phyloP scores from a whole-genome alignment of 2,329 filamentous ascomycete genomes.

The Fonsecaea pugnacius region DNA sequence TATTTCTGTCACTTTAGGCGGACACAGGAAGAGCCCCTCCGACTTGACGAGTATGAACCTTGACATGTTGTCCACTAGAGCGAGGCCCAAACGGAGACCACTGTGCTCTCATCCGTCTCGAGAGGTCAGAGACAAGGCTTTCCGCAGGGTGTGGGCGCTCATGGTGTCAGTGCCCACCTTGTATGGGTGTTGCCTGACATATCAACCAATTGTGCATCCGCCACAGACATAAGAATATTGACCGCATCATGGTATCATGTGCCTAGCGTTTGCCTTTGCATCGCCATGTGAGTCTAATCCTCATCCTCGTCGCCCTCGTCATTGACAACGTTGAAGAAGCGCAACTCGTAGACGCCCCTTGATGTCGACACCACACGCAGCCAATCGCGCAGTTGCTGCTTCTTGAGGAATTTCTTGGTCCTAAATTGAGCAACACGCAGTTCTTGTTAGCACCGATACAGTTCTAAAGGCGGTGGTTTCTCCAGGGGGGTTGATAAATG shows the following conservation, averaged over 20 bases:
- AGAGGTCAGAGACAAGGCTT: neutral
- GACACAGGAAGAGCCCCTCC: neutral
- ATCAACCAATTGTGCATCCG: too few relatives aligned
- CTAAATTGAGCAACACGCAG: conserved; percentile 50
- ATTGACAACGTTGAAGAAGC: conserved; percentile 99
- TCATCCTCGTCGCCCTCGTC: conserved; percentile 98
- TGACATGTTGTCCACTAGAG: neutral
- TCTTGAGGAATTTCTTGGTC: conserved; percentile 99
- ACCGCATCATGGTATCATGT: neutral
- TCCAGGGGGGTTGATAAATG: neutral
- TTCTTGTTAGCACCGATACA: conserved; percentile 9
- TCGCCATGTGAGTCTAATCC: conserved; percentile 69
- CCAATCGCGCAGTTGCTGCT: conserved; percentile 99
- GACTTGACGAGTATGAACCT: neutral
- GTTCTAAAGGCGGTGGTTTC: neutral
- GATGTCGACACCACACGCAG: conserved; percentile 97
- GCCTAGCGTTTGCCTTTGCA: neutral
- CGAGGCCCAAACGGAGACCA: neutral
- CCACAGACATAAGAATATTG: neutral
- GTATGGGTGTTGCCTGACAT: too few relatives aligned
- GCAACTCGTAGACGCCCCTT: conserved; percentile 98
- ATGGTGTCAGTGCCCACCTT: neutral
- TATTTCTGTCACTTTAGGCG: neutral
- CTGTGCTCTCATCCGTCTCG: neutral
- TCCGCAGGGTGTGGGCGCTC: too few relatives aligned